Base-by-base conservation (phyloP, 305 asterid species). In the Solanum chacoense region DNA sequence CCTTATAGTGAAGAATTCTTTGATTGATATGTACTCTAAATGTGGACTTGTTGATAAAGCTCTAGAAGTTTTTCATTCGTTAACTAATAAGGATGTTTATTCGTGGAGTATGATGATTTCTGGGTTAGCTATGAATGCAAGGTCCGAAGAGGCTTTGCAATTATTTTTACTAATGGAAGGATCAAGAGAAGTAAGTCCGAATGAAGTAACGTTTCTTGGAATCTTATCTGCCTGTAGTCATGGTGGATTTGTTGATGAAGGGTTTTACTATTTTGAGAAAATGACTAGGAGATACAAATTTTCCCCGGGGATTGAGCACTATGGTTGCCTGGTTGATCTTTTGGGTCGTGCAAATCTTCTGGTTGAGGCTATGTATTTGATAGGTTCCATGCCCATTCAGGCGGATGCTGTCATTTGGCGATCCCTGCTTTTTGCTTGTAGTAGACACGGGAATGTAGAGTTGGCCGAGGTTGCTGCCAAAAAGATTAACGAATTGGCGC, bases 391-490 rank as follows among this genome's bases (percentile, higher is more conserved):
- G 98, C 98, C 98, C 5, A 90, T 92, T 93, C 72, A 85, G 31
- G 95, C 94, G 1, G 98, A 95, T 73, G 95, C 91, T 50, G 93
- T 92, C n/a, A 94, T 93, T 83, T 96, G 98, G 99, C 98, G 98
- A 35, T 95, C 97, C 22, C 84, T 96, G 92, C 96, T 96, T n/a
- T 98, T 98, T 34, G 98, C 98, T 81, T 94, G 99, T 84, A 91
- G 94, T 79, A 90, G 92, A 88, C 97, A 96, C 26, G 95, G 97
- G 31, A 91, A 94, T 85, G 88, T 94, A 29, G 96, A 93, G 88
- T 88, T 91, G 32, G 99, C 98, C 0, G 97, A 94, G 90, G 92
- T 65, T 84, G 97, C 98, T 1, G 98, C 98, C 5, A 80, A 81
- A 89, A 91, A 59, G 3, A 90, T 95, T 91, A 93, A 93, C 92